Evolutionary conservation across 2,329 filamentous ascomycete genomes (phyloP), one percentile per base, ranked within the genome.

Genomic region (Phoma sp.): DNA sequence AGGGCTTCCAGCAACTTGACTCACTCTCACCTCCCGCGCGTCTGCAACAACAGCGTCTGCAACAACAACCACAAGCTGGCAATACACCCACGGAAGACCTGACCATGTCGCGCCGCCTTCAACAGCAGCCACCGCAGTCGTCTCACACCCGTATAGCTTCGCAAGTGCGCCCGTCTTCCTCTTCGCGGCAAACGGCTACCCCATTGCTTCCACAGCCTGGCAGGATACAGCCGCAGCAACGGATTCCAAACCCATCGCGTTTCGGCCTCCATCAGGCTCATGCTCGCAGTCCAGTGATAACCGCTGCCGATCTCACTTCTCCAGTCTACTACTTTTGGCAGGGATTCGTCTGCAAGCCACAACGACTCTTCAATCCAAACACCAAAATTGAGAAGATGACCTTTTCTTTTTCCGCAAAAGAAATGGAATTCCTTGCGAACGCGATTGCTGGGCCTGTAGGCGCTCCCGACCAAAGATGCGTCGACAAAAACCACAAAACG

Each of bases 191-290:
- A 27, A 10, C 39, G 24, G 9, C 22, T 3, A 35, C 15, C n/a
- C 36, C 50, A 29, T 43, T 74, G 6, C 67, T 82, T 29, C 80
- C 79, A 39, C 72, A 63, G 17, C 55, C 62, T 1, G 72, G 72
- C 8, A 61, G 59, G 17, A 43, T 51, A 32, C 74, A 73, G 22
- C 58, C 75, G 3, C 73, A 77, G 54, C 77, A 76, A 29, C 72
- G 75, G 10, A 67, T 74, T 22, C 78, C 81, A 4, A 74, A 81
- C 53, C 80, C 83, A 19, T 69, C 73, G 22, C 67, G 76, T 7
- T 78, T 77, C 25, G 81, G 79, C n/a, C 74, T 88, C 7, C 86
- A 88, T 63, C 84, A 87, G 70, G 80, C 81, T 39, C 77, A 85
- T 64, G 74, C 87, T 25, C 80, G 80, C 22, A 85, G 82, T 60